Conservation (phyloP, 805 yeast species). For the Candida anglica region DNA sequence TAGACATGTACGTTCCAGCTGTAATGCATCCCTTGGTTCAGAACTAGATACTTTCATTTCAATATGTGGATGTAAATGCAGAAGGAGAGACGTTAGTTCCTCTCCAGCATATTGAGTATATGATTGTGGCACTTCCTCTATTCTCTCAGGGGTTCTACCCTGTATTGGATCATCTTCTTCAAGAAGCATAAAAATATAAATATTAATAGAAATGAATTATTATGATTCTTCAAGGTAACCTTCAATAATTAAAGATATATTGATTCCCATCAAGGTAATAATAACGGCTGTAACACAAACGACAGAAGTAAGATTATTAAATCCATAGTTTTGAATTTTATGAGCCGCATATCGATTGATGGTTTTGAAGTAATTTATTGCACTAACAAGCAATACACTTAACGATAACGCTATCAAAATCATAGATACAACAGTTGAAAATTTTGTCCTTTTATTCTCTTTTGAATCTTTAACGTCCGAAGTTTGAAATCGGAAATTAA, state of each 20-base stretch:
- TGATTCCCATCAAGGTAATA: conserved; percentile 31
- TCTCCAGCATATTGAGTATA: too few species aligned
- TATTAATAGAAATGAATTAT: too few species aligned
- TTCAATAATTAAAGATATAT: conserved; percentile 22
- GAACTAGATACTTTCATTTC: conserved; percentile 34
- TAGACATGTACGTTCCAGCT: conserved; percentile 50
- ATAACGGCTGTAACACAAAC: conserved; percentile 30
- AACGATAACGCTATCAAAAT: conserved; percentile 35
- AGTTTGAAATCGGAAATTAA: conserved; percentile 43
- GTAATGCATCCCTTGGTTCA: conserved; percentile 53
- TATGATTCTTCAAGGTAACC: conserved; percentile 12
- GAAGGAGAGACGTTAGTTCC: neutral
- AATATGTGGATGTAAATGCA: conserved; percentile 7
- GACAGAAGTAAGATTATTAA: conserved; percentile 25
- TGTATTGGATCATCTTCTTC: too few species aligned
- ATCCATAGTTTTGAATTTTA: conserved; percentile 35
- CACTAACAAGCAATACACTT: conserved; percentile 34
- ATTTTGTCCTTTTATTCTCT: conserved; percentile 10
- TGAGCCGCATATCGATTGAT: conserved; percentile 41
- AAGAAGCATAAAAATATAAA: too few species aligned
- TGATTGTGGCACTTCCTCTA: too few species aligned
- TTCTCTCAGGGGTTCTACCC: too few species aligned
- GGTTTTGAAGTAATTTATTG: conserved; percentile 39
- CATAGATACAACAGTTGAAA: conserved; percentile 29
- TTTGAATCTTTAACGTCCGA: conserved; percentile 9